These are phyloP conservation scores for Plectosphaerella plurivora DNA, from an alignment of 2,329 filamentous ascomycete species.

Conservation along the genomic window DNA sequence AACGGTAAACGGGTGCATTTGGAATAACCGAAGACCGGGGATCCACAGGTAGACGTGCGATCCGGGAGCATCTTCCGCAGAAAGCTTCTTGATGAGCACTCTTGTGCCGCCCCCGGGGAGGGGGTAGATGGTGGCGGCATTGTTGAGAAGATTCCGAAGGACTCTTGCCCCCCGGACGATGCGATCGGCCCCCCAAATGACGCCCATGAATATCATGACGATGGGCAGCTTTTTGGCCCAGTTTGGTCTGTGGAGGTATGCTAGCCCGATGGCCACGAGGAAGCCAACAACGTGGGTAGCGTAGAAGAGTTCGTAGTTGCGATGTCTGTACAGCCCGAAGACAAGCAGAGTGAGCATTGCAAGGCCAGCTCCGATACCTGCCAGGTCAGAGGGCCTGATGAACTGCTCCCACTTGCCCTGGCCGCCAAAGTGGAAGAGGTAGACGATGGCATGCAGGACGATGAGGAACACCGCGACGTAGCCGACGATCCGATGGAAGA, in stretches of 20 bases:
- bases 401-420: constrained; percentile 16
- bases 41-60: constrained; percentile 52
- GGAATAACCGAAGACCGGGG: constrained; percentile 42
- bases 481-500: constrained; percentile 40
- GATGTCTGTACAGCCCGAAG: constrained; percentile 23
- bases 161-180: constrained; percentile 26
- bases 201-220: constrained; percentile 30
- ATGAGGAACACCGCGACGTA: constrained; percentile 32
- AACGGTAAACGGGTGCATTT: constrained; percentile 54
- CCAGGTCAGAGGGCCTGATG: constrained; percentile 20
- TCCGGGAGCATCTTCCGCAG: constrained; percentile 20
- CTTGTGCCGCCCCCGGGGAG: constrained; percentile 39
- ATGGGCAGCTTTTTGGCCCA: constrained; percentile 29
- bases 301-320: constrained; percentile 44
- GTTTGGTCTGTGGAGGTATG: constrained; percentile 38
- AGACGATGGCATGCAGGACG: constrained; percentile 30
- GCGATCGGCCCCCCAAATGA: constrained; percentile 40
- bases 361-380: constrained; percentile 29
- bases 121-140: constrained; percentile 33
- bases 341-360: constrained; percentile 26
- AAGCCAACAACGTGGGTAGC: constrained; percentile 37
- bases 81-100: constrained; percentile 38
- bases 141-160: constrained; percentile 29
- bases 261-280: constrained; percentile 31
- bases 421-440: constrained; percentile 23